Conservation (phyloP, 495 filamentous ascomycete genomes). For the Cetradonia linearis region DNA sequence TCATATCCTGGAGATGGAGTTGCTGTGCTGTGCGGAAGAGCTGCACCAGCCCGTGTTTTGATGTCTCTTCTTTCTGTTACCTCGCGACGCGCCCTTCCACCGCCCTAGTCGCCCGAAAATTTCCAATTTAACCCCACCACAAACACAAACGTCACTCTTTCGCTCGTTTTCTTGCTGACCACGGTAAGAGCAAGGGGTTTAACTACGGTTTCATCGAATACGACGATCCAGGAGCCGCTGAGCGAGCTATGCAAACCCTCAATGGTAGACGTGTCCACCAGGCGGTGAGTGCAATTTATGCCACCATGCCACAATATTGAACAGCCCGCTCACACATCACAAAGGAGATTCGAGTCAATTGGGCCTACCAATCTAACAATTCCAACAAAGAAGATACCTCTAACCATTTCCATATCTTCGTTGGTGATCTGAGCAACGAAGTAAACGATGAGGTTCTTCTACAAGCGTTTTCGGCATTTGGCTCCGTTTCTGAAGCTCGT, state of each 20-base stretch:
- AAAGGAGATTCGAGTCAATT: conserved; percentile 98
- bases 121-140: neutral
- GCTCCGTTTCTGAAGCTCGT: conserved; percentile 92
- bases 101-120: neutral
- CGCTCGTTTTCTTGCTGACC: neutral
- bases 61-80: neutral
- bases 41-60: neutral
- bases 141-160: neutral
- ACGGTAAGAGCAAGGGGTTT: conserved; percentile 70
- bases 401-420: conserved; percentile 98
- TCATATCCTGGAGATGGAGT: neutral
- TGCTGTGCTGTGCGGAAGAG: neutral
- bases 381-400: conserved; percentile 95
- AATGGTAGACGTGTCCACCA: conserved; percentile 94
- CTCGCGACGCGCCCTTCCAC: neutral
- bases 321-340: conserved; percentile 10
- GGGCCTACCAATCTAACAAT: conserved; percentile 97
- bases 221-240: conserved; percentile 91
- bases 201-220: conserved; percentile 99
- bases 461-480: conserved; percentile 95
- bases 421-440: conserved; percentile 96
- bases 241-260: conserved; percentile 92
- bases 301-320: neutral
- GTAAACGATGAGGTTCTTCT: conserved; percentile 94
- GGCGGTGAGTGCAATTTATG: conserved; percentile 48